phyloP scores from a whole-genome alignment of 495 filamentous ascomycete genomes.

The Penicillium odoratum region DNA sequence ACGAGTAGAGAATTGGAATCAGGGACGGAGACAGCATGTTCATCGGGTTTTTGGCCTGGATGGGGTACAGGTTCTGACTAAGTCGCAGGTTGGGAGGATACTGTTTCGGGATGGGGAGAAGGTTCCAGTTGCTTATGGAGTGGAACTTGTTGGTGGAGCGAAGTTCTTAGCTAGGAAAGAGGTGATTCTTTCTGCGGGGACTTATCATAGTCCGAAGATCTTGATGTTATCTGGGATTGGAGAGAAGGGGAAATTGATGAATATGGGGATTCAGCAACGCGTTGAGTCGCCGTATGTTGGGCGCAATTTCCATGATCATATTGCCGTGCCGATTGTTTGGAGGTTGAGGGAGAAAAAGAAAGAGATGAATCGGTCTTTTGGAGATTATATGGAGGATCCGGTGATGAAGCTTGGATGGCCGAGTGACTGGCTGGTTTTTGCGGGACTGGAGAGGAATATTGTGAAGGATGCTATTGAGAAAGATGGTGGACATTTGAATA shows the following conservation, averaged over 20 bases:
- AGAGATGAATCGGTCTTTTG: conserved; percentile 29
- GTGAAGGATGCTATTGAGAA: conserved; percentile 30
- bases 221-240: conserved; percentile 43
- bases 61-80: conserved; percentile 6
- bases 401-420: conserved; percentile 32
- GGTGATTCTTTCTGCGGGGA: conserved; percentile 10
- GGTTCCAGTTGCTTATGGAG: neutral
- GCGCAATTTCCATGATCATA: conserved; percentile 37
- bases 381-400: conserved; percentile 25
- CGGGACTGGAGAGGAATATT: conserved; percentile 11
- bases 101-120: neutral
- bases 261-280: conserved; percentile 14
- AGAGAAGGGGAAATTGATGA: conserved; percentile 17
- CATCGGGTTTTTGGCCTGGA: conserved; percentile 30
- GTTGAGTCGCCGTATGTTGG: conserved; percentile 36
- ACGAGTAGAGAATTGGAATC: conserved; percentile 30
- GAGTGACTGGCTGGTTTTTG: conserved; percentile 24
- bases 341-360: conserved; percentile 30
- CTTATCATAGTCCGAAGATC: conserved; percentile 30
- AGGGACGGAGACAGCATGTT: conserved; percentile 38
- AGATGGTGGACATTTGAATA: conserved; percentile 23
- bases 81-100: conserved; percentile 2
- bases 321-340: conserved; percentile 31
- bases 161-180: conserved; percentile 6
- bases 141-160: conserved; percentile 5